Evolutionary conservation across 2,329 filamentous ascomycete species (phyloP).

Genomic region (Cytospora schulzeri): DNA sequence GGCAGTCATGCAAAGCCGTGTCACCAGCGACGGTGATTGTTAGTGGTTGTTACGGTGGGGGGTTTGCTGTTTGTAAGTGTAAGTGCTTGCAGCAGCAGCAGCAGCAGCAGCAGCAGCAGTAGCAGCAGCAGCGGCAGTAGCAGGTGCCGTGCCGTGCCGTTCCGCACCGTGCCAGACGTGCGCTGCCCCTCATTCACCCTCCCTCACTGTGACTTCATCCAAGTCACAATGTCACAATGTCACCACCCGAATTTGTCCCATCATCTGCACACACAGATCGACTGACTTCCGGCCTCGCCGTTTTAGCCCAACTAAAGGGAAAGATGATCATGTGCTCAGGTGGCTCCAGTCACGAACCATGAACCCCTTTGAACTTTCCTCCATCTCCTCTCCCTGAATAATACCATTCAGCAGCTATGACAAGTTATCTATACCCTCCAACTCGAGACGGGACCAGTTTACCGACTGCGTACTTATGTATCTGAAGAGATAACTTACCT

Average conservation of each 20-base stretch:
- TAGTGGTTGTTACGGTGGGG: background rate
- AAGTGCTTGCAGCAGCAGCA: background rate
- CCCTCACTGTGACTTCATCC: conserved; percentile 2
- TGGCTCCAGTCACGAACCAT: background rate
- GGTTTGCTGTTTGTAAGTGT: background rate
- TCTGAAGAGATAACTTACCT: background rate
- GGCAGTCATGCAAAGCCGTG: background rate
- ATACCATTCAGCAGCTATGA: background rate
- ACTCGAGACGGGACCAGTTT: background rate
- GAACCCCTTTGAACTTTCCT: background rate
- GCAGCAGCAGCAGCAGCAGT: too few relatives aligned
- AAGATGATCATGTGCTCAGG: background rate
- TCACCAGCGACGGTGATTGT: background rate
- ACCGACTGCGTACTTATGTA: background rate
- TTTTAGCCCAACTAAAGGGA: background rate
- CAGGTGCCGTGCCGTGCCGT: background rate
- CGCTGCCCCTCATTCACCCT: background rate
- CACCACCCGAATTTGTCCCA: background rate
- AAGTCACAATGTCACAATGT: too few relatives aligned
- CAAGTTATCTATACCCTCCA: background rate
- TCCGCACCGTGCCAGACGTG: background rate
- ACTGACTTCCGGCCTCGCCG: background rate
- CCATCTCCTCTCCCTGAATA: background rate
- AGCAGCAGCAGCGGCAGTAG: too few relatives aligned
- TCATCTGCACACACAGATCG: background rate